Evolutionary conservation across 2,329 filamentous ascomycete species (phyloP).

Genomic region (Fusarium sp.): DNA sequence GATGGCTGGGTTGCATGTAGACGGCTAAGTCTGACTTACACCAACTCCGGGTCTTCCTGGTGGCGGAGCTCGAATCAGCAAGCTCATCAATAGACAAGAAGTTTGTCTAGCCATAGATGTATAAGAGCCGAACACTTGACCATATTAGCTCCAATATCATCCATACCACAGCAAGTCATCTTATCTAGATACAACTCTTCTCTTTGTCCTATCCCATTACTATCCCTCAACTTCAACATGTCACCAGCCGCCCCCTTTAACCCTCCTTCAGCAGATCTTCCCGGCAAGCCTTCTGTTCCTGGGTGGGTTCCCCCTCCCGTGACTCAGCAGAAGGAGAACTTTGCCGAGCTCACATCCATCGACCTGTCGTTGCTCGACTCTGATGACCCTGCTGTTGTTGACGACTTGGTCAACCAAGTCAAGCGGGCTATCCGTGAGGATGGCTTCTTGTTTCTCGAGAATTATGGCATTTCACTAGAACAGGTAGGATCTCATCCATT

Average conservation of each 20-base stretch:
- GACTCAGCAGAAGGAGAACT: conserved; percentile 62
- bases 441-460: conserved; percentile 64
- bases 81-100: background rate
- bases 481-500: conserved; percentile 43
- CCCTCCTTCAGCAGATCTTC: conserved; percentile 56
- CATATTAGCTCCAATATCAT: background rate
- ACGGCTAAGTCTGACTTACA: conserved; percentile 2
- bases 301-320: conserved; percentile 61
- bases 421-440: conserved; percentile 61
- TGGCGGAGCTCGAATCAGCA: conserved; percentile 17
- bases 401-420: conserved; percentile 60
- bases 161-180: background rate
- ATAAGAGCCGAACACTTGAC: conserved; percentile 26
- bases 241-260: conserved; percentile 58
- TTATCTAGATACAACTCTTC: background rate
- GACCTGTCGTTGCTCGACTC: conserved; percentile 62
- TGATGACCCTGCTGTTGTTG: conserved; percentile 59
- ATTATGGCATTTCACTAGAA: conserved; percentile 65
- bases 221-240: conserved; percentile 31
- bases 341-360: conserved; percentile 60
- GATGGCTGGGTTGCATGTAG: background rate
- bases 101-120: conserved; percentile 1
- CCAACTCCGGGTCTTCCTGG: background rate
- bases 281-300: conserved; percentile 60
- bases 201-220: background rate